Base-by-base conservation (phyloP, 2,329 filamentous ascomycete species). In the Drechslerella coelobrocha region DNA sequence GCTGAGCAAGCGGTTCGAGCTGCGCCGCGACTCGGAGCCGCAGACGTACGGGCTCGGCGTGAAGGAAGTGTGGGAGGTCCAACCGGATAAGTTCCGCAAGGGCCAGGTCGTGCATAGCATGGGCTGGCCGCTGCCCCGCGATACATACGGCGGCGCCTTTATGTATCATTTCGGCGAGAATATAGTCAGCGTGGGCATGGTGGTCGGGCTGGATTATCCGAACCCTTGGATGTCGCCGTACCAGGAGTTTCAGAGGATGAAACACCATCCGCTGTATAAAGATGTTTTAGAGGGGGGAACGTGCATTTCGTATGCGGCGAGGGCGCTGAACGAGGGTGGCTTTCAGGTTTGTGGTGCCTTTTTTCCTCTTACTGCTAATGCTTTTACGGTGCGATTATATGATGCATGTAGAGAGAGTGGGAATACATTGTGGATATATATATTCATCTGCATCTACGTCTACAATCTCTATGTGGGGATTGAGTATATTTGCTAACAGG, bases 111-210 rank as follows among this genome's bases (percentile, higher is more conserved):
- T 88, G 2, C 94, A 99, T 81, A 90, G 91, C 2, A 86, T 99
- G 88, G 94, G 94, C 19, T 97, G 96, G 77, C 94, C 94, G 19
- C 81, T 99, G 47, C 86, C 91, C 14, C 86, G 84, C 75, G 89
- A 97, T 78, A 94, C 92, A 7, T 99, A 99, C 78, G 94, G 94
- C 74, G 94, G 94, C 74, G 92, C 90, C n/a, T 99, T 92, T 88
- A 92, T 99, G 90, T 99, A 99, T 78, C 94, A 99, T 80, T 99
- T 97, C 79, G 94, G 92, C 37, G 93, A 99, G 76, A 99, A 97
- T 80, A 85, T 97, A 76, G 93, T 99, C 69, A 92, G 88, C 74
- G 84, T 99, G 61, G 94, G 94, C 23, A 83, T 97, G 17, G 94
- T 99, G 9, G 90, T 95, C 37, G 92, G 92, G 23, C 84, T 99